Conservation (phyloP, 306 rosid species). For the Ceratonia siliqua region DNA sequence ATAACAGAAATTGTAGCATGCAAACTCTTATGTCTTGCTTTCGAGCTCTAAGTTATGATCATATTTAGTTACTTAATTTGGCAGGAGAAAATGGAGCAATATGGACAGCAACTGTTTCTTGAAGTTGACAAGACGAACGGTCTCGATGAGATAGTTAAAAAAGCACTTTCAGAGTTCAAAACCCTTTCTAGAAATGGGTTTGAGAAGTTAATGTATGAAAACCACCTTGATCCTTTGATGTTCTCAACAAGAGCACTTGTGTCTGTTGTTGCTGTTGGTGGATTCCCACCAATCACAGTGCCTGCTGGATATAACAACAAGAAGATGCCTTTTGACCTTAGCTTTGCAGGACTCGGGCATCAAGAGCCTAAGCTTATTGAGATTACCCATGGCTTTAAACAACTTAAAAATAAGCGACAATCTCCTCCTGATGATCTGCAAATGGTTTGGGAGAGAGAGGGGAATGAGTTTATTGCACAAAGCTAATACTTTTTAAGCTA, state of each 20-base stretch:
- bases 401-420: slow-evolving; percentile 40
- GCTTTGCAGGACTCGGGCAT: slow-evolving; percentile 44
- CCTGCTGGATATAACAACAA: slow-evolving; percentile 42
- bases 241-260: background rate
- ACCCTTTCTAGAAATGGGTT: background rate
- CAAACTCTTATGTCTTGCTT: no score
- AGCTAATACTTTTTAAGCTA: no score
- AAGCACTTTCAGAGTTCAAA: background rate
- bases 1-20: no score
- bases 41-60: no score
- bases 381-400: slow-evolving; percentile 43
- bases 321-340: slow-evolving; percentile 41
- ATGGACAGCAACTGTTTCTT: background rate
- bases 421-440: slow-evolving; percentile 30
- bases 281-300: slow-evolving; percentile 44
- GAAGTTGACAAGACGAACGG: background rate
- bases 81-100: background rate
- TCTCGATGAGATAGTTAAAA: background rate
- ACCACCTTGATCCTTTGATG: slow-evolving; percentile 37
- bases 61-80: background rate
- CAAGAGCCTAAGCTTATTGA: slow-evolving; percentile 48
- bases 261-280: slow-evolving; percentile 43
- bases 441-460: no score
- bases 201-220: background rate
- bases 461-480: no score